phyloP scores from a whole-genome alignment of 169 alveolate species.

The Cryptosporidium ryanae region DNA sequence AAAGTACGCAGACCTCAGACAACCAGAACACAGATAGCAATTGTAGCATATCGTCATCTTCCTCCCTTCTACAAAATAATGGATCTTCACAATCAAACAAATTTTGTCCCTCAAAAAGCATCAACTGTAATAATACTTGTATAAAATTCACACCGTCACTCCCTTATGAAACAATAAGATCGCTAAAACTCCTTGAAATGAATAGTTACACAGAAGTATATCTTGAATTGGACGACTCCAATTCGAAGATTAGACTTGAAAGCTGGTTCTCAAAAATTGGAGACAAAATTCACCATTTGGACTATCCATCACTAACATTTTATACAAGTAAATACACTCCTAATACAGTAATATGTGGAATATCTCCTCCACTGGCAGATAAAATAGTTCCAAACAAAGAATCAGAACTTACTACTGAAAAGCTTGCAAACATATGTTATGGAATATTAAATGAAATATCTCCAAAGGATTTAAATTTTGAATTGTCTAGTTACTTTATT shows the following conservation, averaged over 20 bases:
- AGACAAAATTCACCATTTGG: constrained; percentile 52
- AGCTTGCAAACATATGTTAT: constrained; percentile 58
- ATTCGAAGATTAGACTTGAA: background rate
- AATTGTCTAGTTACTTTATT: constrained; percentile 10
- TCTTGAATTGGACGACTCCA: background rate
- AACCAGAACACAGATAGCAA: background rate
- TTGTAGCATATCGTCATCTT: background rate
- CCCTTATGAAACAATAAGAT: constrained; percentile 53
- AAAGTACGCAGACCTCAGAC: constrained; percentile 35
- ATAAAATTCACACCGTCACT: constrained; percentile 48
- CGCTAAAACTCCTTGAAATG: constrained; percentile 52
- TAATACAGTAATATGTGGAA: constrained; percentile 51
- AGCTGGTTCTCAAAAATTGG: constrained; percentile 32
- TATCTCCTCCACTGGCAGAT: constrained; percentile 45
- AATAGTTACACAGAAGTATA: constrained; percentile 56
- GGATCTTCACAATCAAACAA: background rate
- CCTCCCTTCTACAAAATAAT: constrained; percentile 1
- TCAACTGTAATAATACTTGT: background rate
- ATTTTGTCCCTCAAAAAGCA: background rate
- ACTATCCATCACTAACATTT: constrained; percentile 32
- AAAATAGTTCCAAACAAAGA: background rate
- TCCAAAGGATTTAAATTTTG: constrained; percentile 18
- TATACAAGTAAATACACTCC: constrained; percentile 52
- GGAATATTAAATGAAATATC: constrained; percentile 30
- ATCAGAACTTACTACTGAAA: constrained; percentile 1